Base-by-base conservation (phyloP, 208 protist species). In the Crithidia brevicula region DNA sequence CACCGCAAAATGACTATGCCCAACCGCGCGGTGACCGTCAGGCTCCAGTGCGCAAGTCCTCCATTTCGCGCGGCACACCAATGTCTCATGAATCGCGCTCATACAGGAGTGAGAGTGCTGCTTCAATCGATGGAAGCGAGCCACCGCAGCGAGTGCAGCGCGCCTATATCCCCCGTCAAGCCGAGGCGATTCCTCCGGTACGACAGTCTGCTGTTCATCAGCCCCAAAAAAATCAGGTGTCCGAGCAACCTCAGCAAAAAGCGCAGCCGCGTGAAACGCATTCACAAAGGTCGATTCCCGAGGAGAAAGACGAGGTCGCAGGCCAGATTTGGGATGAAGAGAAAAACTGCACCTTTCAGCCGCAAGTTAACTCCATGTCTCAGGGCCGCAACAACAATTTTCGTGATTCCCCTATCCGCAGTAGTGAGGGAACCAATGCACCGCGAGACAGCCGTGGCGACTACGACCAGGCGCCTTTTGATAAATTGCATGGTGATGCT, bases 301-400 rank as follows among this genome's bases (percentile, higher is more conserved):
- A 42, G 28, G 9, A 42, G 8, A 2, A 53, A 2, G 25, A 38
- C 4, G 69, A 60, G 1, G 65, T 61, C 5, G 56, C 68, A 25
- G 47, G 67, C 43, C 27, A 50, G 16, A 4, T 59, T 7, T 33
- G 49, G 16, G 73, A 81, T 16, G 79, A 72, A 0, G 70, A 81
- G 11, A 69, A 63, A 18, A 70, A 88, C 31, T 88, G 75, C 63
- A 85, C 72, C 0, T 81, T 86, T 71, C 74, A 83, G 0, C 79
- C 75, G 11, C 46, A 38, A n/a, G 68, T 84, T 11, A 58, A 68
- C 61, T 51, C 74, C 30, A 25, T 57, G 18, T 43, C 65, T 4
- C 22, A 34, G 43, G 31, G 22, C 6, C 47, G 45, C 27, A 38
- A 31, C 27, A 40, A 11, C 4, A 23, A 65, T 18, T 22, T 49